phyloP scores from a whole-genome alignment of 2,329 filamentous ascomycete genomes.

The Thelonectria olida region DNA sequence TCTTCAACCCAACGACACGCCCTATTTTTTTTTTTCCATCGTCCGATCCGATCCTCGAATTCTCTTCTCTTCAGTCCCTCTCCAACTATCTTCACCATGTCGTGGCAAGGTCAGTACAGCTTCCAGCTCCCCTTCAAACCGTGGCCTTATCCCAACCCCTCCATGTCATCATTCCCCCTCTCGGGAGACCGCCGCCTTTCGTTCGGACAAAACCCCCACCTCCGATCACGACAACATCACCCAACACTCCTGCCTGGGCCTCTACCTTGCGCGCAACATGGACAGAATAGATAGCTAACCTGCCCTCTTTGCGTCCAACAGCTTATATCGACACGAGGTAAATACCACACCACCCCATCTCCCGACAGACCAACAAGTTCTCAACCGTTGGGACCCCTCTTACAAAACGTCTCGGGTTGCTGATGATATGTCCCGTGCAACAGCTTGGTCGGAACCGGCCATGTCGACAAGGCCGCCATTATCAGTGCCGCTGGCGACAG shows the following conservation, averaged over 20 bases:
- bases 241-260: too few species aligned
- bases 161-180: constrained; percentile 21
- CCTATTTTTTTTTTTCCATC: not conserved
- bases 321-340: constrained; percentile 64
- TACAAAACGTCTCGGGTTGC: constrained; percentile 21
- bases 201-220: constrained; percentile 38
- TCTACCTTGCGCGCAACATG: constrained; percentile 1
- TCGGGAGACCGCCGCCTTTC: constrained; percentile 28
- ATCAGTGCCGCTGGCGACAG: constrained; percentile 83
- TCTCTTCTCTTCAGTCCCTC: constrained; percentile 5
- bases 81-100: constrained; percentile 61
- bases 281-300: constrained; percentile 22
- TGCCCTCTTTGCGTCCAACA: constrained; percentile 36
- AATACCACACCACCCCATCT: constrained; percentile 21
- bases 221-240: constrained; percentile 12
- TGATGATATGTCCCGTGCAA: constrained; percentile 35
- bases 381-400: not conserved
- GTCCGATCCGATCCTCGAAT: not conserved
- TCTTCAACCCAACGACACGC: constrained; percentile 5
- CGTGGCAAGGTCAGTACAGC: constrained; percentile 73
- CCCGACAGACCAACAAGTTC: constrained; percentile 1
- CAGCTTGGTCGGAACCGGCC: constrained; percentile 82
- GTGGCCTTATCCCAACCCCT: constrained; percentile 21
- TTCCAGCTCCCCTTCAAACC: constrained; percentile 20
- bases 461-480: constrained; percentile 86